These are phyloP conservation scores for Zymoseptoria ardabiliae DNA, from an alignment of 2,329 filamentous ascomycete species.

Conservation along the genomic window DNA sequence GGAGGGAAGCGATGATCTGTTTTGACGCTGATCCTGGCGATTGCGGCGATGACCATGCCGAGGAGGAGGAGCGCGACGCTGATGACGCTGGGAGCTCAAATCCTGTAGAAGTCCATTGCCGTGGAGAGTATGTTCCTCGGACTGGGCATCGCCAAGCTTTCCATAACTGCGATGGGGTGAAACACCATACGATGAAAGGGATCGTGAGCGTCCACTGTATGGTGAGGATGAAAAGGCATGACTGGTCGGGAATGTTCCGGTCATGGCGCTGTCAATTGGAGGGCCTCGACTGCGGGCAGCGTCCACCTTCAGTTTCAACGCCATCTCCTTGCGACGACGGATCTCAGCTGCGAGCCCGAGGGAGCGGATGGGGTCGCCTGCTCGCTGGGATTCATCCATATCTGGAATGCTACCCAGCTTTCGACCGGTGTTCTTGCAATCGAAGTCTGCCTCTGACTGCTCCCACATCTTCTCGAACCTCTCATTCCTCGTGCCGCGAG, in stretches of 20 bases:
- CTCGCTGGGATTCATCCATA: too few species aligned
- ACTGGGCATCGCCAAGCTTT: neutral
- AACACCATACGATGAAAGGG: neutral
- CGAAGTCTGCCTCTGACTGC: neutral
- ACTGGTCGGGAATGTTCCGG: neutral
- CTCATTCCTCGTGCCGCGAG: neutral
- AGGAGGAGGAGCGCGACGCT: neutral
- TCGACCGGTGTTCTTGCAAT: neutral
- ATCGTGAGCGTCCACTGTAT: neutral
- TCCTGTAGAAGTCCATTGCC: neutral
- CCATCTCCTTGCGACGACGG: neutral
- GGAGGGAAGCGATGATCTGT: neutral
- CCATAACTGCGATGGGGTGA: neutral
- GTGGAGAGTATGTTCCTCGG: neutral
- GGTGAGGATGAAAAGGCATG: neutral
- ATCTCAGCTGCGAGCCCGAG: neutral
- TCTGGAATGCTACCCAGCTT: neutral
- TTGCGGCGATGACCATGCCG: neutral
- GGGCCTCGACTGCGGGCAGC: neutral
- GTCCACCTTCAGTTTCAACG: neutral
- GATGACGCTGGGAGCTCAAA: neutral
- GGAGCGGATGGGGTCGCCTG: neutral
- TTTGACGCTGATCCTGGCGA: neutral
- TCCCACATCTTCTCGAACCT: neutral
- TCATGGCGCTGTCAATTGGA: neutral